phyloP scores from a whole-genome alignment of 2,329 filamentous ascomycete species.

The Hymenoscyphus fructigenus region DNA sequence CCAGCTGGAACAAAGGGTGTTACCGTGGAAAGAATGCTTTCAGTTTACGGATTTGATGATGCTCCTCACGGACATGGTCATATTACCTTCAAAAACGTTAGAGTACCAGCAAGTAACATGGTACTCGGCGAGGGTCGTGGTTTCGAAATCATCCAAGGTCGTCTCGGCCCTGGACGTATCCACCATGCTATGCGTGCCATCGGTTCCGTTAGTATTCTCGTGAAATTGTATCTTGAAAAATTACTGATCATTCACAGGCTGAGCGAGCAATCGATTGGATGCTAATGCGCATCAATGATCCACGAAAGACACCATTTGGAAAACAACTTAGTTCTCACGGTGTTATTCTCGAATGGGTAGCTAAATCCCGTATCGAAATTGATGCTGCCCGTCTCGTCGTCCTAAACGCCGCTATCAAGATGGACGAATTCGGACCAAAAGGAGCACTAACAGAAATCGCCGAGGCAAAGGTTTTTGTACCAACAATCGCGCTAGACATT shows the following conservation, averaged over 20 bases:
- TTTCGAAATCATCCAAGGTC: constrained; percentile 98
- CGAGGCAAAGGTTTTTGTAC: constrained; percentile 90
- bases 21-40: constrained; percentile 90
- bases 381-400: constrained; percentile 87
- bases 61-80: constrained; percentile 98
- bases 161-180: constrained; percentile 91
- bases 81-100: constrained; percentile 84
- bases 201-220: constrained; percentile 61
- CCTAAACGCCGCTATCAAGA: constrained; percentile 91
- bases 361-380: constrained; percentile 88
- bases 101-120: constrained; percentile 79
- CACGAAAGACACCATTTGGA: constrained; percentile 86
- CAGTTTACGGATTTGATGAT: constrained; percentile 94
- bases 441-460: constrained; percentile 89
- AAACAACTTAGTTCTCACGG: constrained; percentile 85
- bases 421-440: constrained; percentile 88
- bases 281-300: constrained; percentile 91
- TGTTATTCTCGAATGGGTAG: constrained; percentile 93
- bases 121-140: constrained; percentile 91
- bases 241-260: constrained; percentile 49
- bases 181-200: constrained; percentile 97
- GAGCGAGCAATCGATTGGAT: constrained; percentile 94
- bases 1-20: constrained; percentile 79
- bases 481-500: constrained; percentile 76
- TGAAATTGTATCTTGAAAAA: neutral